Percentiles rank a stretch among this genome's conserved stretches.
phyloP scores from a whole-genome alignment of 306 rosid genomes.

The Luffa aegyptiaca region DNA sequence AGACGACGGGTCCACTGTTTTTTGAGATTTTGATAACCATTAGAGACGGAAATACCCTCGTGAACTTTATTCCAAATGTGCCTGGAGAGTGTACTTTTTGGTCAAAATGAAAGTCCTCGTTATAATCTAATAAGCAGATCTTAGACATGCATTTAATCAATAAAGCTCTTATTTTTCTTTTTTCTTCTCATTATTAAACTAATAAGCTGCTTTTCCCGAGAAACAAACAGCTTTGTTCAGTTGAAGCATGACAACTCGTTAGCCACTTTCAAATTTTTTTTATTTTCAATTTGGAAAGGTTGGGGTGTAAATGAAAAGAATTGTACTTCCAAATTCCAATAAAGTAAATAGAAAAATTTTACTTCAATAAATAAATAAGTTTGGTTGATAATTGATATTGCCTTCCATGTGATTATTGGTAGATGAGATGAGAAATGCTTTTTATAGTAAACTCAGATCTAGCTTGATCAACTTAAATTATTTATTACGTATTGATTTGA shows the following conservation, averaged over 20 bases:
- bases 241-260: background rate
- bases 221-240: conserved; percentile 11
- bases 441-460: background rate
- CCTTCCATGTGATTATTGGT: background rate
- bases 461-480: background rate
- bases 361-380: background rate
- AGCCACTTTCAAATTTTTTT: too few species aligned
- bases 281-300: background rate
- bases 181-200: background rate
- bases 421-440: background rate
- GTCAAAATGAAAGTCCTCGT: background rate
- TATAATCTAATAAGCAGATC: background rate
- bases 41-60: background rate
- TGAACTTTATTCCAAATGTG: background rate
- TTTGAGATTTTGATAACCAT: background rate
- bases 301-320: background rate
- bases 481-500: background rate
- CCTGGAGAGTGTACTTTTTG: background rate
- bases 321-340: background rate
- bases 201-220: background rate
- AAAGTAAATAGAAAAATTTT: background rate
- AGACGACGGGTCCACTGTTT: background rate
- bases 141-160: conserved; percentile 9
- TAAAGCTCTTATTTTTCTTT: background rate
- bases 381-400: background rate